These are phyloP conservation scores for Calonectria pauciramosa DNA, from an alignment of 2,329 filamentous ascomycete species.

Conservation along the genomic window DNA sequence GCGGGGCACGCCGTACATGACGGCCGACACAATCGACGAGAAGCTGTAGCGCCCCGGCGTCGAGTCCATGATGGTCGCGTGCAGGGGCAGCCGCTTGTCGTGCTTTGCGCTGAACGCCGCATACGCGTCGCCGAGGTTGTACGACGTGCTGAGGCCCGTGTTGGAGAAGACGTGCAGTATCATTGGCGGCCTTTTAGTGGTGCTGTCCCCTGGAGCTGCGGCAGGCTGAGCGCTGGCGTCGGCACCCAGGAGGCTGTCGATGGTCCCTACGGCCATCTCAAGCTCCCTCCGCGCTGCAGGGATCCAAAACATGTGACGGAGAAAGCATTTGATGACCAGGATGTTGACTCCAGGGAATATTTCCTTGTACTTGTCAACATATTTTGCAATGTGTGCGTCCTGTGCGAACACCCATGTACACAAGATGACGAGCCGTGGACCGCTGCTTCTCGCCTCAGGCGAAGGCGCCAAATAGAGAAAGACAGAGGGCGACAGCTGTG, in stretches of 20 bases:
- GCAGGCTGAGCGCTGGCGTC: not conserved
- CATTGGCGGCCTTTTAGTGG: not conserved
- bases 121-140: constrained; percentile 12
- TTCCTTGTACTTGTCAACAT: not conserved
- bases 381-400: constrained; percentile 7
- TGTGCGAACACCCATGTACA: constrained; percentile 13
- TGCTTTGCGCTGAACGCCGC: not conserved
- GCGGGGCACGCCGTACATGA: constrained; percentile 7
- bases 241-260: not conserved
- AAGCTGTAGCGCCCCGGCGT: not conserved
- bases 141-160: constrained; percentile 3
- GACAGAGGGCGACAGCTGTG: not conserved
- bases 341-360: not conserved
- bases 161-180: constrained; percentile 14
- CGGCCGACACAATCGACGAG: not conserved
- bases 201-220: not conserved
- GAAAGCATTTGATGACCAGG: not conserved
- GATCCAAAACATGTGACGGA: constrained; percentile 12
- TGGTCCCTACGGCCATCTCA: not conserved
- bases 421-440: not conserved
- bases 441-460: not conserved
- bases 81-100: not conserved
- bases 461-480: not conserved
- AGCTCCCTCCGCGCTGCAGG: not conserved
- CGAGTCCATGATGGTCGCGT: not conserved